phyloP scores from a whole-genome alignment of 2,329 filamentous ascomycete genomes.

The Aureobasidium vineae region DNA sequence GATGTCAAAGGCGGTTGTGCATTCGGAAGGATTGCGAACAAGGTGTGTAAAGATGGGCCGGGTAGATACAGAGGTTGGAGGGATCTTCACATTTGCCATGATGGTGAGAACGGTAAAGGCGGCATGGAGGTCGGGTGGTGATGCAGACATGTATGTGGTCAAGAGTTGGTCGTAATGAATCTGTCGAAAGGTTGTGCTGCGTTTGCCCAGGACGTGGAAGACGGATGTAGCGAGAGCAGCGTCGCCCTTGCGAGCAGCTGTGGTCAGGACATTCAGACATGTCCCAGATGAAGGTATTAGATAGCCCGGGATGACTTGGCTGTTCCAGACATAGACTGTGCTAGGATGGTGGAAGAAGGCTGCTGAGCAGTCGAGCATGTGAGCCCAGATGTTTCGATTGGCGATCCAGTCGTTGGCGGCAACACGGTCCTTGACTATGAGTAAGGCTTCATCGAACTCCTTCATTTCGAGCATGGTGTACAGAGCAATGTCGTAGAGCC shows the following conservation, averaged over 20 bases:
- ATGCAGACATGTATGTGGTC: conserved; percentile 62
- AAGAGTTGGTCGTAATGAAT: conserved; percentile 80
- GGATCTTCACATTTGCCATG: conserved; percentile 65
- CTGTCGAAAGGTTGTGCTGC: conserved; percentile 57
- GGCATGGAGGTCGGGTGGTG: conserved; percentile 57
- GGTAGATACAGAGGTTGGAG: conserved; percentile 60
- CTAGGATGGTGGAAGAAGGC: conserved; percentile 58
- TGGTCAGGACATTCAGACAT: conserved; percentile 66
- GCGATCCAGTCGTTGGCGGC: conserved; percentile 45
- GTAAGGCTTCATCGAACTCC: conserved; percentile 74
- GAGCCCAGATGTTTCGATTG: conserved; percentile 62
- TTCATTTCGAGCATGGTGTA: conserved; percentile 68
- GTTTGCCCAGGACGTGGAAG: conserved; percentile 62
- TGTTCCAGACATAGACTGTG: conserved; percentile 69
- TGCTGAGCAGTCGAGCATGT: conserved; percentile 73
- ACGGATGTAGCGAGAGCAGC: conserved; percentile 67
- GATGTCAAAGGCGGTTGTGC: conserved; percentile 54
- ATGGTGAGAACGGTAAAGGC: conserved; percentile 70
- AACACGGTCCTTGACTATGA: conserved; percentile 61
- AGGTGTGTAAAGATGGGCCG: conserved; percentile 61
- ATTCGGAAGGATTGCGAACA: conserved; percentile 46
- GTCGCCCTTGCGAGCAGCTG: conserved; percentile 69
- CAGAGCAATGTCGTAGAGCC: conserved; percentile 77
- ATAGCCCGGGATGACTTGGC: conserved; percentile 58
- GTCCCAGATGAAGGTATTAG: conserved; percentile 64